Conservation (phyloP, 129 eudicot genomes). For the Kitagawia praeruptora region DNA sequence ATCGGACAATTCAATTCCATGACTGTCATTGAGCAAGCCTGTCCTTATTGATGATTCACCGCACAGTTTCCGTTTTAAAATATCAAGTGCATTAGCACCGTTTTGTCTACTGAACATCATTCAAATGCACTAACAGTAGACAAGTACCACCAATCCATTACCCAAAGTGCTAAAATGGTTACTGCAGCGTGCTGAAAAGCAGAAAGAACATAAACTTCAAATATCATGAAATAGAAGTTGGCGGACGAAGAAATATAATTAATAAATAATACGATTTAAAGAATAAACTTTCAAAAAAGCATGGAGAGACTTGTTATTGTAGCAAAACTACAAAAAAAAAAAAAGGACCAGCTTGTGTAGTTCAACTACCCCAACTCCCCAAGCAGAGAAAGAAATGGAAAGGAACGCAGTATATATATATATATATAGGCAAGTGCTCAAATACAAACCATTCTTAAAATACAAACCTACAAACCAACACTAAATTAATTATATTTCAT, state of each 20-base stretch:
- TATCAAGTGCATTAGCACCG: slow-evolving; percentile 41
- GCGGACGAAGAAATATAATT: not conserved
- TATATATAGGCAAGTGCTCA: too few species aligned
- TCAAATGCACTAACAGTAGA: slow-evolving; percentile 33
- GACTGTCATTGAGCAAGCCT: slow-evolving; percentile 39
- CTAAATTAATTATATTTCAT: too few species aligned
- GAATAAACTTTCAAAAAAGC: not conserved
- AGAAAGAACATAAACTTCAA: not conserved
- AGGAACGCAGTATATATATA: not conserved
- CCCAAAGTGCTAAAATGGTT: slow-evolving; percentile 34
- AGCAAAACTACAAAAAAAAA: not conserved
- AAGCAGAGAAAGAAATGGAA: not conserved
- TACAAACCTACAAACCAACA: too few species aligned
- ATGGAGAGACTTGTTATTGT: not conserved
- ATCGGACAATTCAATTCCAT: slow-evolving; percentile 81
- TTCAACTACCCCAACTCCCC: not conserved
- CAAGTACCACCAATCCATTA: slow-evolving; percentile 49
- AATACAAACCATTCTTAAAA: too few species aligned
- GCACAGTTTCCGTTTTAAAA: slow-evolving; percentile 53
- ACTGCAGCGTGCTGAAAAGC: slow-evolving; percentile 30
- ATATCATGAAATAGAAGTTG: not conserved
- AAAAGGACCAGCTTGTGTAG: not conserved
- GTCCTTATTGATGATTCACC: slow-evolving; percentile 49
- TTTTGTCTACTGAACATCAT: slow-evolving; percentile 78
- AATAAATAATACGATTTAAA: not conserved